A percentile compares a stretch with the other conserved stretches of the same genome.
These are phyloP conservation scores for Physcia stellaris DNA, from an alignment of 495 filamentous ascomycete species.

Conservation along the genomic window DNA sequence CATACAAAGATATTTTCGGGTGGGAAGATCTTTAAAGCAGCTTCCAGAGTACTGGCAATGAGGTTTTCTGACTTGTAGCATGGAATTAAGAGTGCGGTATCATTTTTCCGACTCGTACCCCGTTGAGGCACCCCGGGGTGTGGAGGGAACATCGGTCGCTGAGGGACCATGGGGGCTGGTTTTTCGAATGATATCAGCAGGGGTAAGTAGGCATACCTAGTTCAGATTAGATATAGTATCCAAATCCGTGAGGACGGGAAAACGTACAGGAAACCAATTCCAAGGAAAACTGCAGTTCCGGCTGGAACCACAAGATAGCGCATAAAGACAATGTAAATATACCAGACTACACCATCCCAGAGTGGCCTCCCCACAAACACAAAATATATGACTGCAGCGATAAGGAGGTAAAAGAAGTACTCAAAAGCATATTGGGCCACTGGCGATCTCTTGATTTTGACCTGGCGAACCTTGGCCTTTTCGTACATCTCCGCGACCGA, in stretches of 20 bases:
- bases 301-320: slow-evolving; percentile 25
- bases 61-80: slow-evolving; percentile 32
- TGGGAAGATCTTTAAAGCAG: slow-evolving; percentile 33
- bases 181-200: slow-evolving; percentile 27
- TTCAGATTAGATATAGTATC: background rate
- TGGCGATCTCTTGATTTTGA: slow-evolving; percentile 18
- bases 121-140: slow-evolving; percentile 4
- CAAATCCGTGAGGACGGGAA: slow-evolving; percentile 1
- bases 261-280: slow-evolving; percentile 21
- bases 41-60: slow-evolving; percentile 28
- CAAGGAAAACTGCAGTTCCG: slow-evolving; percentile 25
- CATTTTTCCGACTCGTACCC: slow-evolving; percentile 9
- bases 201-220: slow-evolving; percentile 27
- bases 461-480: slow-evolving; percentile 13
- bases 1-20: slow-evolving; percentile 25
- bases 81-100: slow-evolving; percentile 33
- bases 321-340: slow-evolving; percentile 24
- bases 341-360: slow-evolving; percentile 30
- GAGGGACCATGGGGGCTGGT: slow-evolving; percentile 19
- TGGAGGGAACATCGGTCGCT: too few relatives aligned
- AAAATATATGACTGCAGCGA: slow-evolving; percentile 25
- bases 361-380: slow-evolving; percentile 27
- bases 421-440: slow-evolving; percentile 26
- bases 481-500: slow-evolving; percentile 11
- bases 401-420: slow-evolving; percentile 21